Evolutionary conservation across 805 yeast species (phyloP).

Genomic region (Monosporozyma aquatica): DNA sequence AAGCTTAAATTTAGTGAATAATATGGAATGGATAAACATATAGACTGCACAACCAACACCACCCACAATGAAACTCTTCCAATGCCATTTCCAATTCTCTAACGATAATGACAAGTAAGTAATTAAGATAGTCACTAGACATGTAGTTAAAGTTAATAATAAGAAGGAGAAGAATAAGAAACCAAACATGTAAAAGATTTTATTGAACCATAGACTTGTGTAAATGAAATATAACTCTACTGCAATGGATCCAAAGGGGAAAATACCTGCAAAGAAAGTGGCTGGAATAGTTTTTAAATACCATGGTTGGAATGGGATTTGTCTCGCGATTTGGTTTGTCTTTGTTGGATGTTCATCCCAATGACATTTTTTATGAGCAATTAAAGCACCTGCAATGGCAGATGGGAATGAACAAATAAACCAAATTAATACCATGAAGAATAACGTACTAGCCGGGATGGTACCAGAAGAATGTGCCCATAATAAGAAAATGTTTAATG

Average conservation of each 20-base stretch:
- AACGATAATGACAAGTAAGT: constrained; percentile 77
- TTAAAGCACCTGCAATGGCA: constrained; percentile 71
- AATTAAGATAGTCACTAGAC: constrained; percentile 69
- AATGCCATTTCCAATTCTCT: constrained; percentile 96
- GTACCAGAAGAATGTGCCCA: constrained; percentile 84
- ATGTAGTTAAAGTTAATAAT: constrained; percentile 74
- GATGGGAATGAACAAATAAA: constrained; percentile 76
- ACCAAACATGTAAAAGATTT: constrained; percentile 95
- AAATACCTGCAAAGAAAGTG: constrained; percentile 71
- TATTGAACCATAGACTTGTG: constrained; percentile 87
- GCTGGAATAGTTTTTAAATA: constrained; percentile 61
- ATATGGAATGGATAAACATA: constrained; percentile 73
- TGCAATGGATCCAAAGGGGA: constrained; percentile 92
- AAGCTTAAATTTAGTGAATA: constrained; percentile 59
- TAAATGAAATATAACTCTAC: constrained; percentile 91
- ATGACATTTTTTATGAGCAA: constrained; percentile 56
- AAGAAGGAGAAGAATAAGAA: constrained; percentile 81
- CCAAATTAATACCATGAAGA: constrained; percentile 78
- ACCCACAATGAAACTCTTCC: constrained; percentile 88
- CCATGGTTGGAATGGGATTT: constrained; percentile 86
- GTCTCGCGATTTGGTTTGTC: constrained; percentile 93
- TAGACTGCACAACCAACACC: constrained; percentile 84
- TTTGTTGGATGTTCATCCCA: constrained; percentile 63
- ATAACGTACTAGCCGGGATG: constrained; percentile 83
- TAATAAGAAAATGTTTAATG: constrained; percentile 75